phyloP scores from a whole-genome alignment of 176 grass and related monocot species.

The Carex parvula region DNA sequence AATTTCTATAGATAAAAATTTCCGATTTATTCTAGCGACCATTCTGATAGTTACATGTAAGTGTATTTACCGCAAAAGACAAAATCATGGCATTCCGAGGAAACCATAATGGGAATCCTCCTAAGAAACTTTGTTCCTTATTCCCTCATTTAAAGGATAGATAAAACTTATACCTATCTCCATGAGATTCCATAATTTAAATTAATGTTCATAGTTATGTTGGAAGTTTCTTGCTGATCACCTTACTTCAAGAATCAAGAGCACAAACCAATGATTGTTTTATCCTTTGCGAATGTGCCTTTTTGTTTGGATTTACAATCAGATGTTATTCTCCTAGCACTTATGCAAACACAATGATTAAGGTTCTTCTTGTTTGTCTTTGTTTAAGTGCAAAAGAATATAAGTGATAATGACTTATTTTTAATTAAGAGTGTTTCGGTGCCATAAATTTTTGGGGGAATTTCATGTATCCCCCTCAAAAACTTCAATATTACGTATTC shows the following conservation, averaged over 20 bases:
- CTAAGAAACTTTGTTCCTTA: background rate
- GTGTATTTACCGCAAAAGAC: background rate
- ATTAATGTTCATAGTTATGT: too few relatives aligned
- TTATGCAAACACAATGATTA: conserved; percentile 26
- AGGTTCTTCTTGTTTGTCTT: background rate
- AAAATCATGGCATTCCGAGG: background rate
- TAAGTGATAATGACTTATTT: background rate
- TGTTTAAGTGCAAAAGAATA: conserved; percentile 3
- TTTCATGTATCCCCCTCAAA: too few relatives aligned
- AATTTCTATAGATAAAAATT: too few relatives aligned
- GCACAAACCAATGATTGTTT: conserved; percentile 7
- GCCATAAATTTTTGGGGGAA: too few relatives aligned
- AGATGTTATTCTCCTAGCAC: conserved; percentile 34
- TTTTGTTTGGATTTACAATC: conserved; percentile 14
- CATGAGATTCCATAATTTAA: background rate
- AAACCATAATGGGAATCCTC: background rate
- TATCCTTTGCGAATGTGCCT: background rate
- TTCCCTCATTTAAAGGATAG: background rate
- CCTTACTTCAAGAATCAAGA: background rate
- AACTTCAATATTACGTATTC: too few relatives aligned
- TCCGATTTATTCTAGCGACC: too few relatives aligned
- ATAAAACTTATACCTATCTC: conserved; percentile 7
- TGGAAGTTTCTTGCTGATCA: background rate
- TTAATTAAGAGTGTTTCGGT: background rate
- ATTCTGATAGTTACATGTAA: too few relatives aligned